phyloP scores from a whole-genome alignment of 164 flowering plant species.

The Vitis vinifera region ASM3070453v1 NC_081813.1:6388501-6389000 shows the following conservation, averaged over 20 bases:
- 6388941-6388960: conserved; percentile 18
- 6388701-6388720: not conserved
- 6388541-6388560: too few relatives aligned
- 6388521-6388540: too few relatives aligned
- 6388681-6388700: not conserved
- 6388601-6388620: too few relatives aligned
- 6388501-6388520: too few relatives aligned
- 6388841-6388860: conserved; percentile 7
- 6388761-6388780: conserved; percentile 20
- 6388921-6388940: conserved; percentile 19
- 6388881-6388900: conserved; percentile 8
- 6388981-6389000: conserved; percentile 13
- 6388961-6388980: conserved; percentile 7
- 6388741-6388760: conserved; percentile 7
- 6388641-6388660: not conserved
- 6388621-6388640: not conserved
- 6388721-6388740: not conserved
- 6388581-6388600: too few relatives aligned
- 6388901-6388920: conserved; percentile 7
- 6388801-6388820: conserved; percentile 23
- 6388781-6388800: conserved; percentile 24
- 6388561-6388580: too few relatives aligned
- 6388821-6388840: conserved; percentile 3
- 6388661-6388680: not conserved
- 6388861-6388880: not conserved